A percentile compares a stretch with the other conserved stretches of the same genome.
Evolutionary conservation across 768 basidiomycete species (phyloP).

Genomic region (Kwoniella newhampshirensis): DNA sequence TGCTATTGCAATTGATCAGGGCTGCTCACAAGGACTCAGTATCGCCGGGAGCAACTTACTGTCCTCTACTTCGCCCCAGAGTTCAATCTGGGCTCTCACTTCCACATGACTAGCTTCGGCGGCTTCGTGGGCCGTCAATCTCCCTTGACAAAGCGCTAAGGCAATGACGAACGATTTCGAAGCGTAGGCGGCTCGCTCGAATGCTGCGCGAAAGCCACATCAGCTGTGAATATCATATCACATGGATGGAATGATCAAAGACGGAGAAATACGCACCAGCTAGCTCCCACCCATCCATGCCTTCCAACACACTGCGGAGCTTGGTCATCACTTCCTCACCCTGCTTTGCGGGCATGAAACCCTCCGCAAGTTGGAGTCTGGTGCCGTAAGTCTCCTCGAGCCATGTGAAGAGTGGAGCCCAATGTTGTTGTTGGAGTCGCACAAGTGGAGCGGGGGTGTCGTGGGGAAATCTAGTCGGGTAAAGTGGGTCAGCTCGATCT

Average conservation of each 20-base stretch:
- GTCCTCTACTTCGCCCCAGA: constrained; percentile 99
- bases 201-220: constrained; percentile 58
- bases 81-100: constrained; percentile 89
- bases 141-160: constrained; percentile 75
- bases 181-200: constrained; percentile 85
- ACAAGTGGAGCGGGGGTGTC: constrained; percentile 73
- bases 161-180: constrained; percentile 89
- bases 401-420: constrained; percentile 87
- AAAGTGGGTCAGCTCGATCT: background rate
- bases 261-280: constrained; percentile 68
- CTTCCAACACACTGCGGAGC: constrained; percentile 61
- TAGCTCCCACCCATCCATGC: constrained; percentile 79
- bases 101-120: constrained; percentile 84
- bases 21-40: background rate
- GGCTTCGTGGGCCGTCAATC: constrained; percentile 77
- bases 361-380: constrained; percentile 67
- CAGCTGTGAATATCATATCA: too few species aligned
- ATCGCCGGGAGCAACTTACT: constrained; percentile 63
- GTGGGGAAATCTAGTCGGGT: constrained; percentile 69
- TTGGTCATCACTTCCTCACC: constrained; percentile 66
- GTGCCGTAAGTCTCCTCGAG: constrained; percentile 65
- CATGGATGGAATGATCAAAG: background rate
- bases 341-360: constrained; percentile 70
- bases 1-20: constrained; percentile 59
- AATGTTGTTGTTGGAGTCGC: constrained; percentile 73